phyloP scores from a whole-genome alignment of 176 grass and related monocot species.

The Rhynchospora pubera region DNA sequence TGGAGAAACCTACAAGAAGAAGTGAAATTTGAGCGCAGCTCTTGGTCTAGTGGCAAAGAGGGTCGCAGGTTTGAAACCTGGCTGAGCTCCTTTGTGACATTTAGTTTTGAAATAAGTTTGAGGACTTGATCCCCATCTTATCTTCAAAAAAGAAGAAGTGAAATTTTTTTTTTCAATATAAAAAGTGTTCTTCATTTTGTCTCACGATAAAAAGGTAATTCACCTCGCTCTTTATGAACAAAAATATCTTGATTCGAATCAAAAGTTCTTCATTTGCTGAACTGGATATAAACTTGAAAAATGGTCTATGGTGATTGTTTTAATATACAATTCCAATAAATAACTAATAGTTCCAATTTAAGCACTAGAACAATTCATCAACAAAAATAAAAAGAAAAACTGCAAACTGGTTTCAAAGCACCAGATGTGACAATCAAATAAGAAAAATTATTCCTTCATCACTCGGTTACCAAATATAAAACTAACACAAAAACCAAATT shows the following conservation, averaged over 20 bases:
- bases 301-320: not conserved
- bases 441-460: not conserved
- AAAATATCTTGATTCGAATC: not conserved
- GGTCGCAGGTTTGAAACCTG: too few relatives aligned
- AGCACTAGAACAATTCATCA: not conserved
- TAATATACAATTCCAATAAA: not conserved
- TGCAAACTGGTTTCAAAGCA: not conserved
- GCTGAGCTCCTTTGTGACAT: too few relatives aligned
- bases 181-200: not conserved
- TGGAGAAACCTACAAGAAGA: not conserved
- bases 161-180: not conserved
- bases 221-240: not conserved
- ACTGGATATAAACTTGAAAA: not conserved
- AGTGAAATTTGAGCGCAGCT: not conserved
- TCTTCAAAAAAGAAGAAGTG: too few relatives aligned
- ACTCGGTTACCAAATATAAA: not conserved
- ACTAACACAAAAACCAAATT: not conserved
- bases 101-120: too few relatives aligned
- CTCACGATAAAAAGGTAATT: not conserved
- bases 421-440: not conserved
- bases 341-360: not conserved
- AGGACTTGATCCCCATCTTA: too few relatives aligned
- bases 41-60: too few relatives aligned
- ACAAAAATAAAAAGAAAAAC: not conserved
- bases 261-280: not conserved